phyloP scores from a whole-genome alignment of 257 asterid genomes.

The Penstemon newberryi region DNA sequence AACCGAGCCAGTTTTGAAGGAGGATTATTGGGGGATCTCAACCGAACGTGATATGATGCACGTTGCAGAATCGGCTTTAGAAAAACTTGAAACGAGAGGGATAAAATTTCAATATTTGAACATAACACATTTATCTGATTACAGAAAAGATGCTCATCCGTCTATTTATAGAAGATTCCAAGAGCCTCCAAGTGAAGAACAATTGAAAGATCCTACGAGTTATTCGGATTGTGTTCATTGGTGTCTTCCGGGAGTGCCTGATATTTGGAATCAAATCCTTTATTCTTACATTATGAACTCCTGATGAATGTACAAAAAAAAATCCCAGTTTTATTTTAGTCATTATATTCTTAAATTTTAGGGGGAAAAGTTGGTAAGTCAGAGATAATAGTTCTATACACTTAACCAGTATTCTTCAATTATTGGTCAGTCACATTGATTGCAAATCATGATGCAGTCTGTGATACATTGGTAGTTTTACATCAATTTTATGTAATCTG shows the following conservation, averaged over 20 bases:
- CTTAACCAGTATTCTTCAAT: too few species aligned
- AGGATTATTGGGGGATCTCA: constrained; percentile 41
- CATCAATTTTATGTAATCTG: too few species aligned
- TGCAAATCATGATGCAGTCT: too few species aligned
- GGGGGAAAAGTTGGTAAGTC: too few species aligned
- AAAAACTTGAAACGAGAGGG: constrained; percentile 40
- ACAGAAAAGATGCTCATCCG: constrained; percentile 41
- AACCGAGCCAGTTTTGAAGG: constrained; percentile 33
- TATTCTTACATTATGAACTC: constrained; percentile 30
- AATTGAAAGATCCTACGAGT: constrained; percentile 24
- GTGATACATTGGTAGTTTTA: too few species aligned
- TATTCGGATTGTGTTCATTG: constrained; percentile 43
- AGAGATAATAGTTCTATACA: too few species aligned
- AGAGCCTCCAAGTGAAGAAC: constrained; percentile 17
- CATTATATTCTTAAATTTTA: too few species aligned
- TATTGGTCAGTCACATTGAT: too few species aligned
- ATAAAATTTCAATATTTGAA: constrained; percentile 33
- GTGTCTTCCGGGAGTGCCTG: constrained; percentile 51
- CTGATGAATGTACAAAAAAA: too few species aligned
- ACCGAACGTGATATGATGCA: constrained; percentile 43
- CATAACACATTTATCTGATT: constrained; percentile 36
- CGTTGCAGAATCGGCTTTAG: constrained; percentile 32
- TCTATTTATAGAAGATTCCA: constrained; percentile 32
- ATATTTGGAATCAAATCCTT: constrained; percentile 41
- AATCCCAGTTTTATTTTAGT: too few species aligned